Evolutionary conservation across 2,329 filamentous ascomycete species (phyloP), one percentile per base, ranked within the genome.

Genomic region (Neonectria neomacrospora): DNA sequence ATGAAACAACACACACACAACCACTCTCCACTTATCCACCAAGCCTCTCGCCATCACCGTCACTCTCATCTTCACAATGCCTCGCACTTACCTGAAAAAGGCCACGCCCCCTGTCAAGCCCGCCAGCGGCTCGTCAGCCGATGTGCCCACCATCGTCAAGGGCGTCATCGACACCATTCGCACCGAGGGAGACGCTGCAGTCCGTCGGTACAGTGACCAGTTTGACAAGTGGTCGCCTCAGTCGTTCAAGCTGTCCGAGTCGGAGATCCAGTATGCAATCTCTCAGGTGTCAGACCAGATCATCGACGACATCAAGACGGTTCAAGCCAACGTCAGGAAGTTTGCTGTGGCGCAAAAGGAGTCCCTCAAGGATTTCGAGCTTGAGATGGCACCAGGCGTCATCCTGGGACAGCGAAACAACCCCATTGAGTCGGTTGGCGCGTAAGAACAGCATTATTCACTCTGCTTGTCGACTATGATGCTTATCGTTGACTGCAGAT

Each of bases 141-240:
- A 59, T 48, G 59, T 62, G 28, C 54, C 59, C 30, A 62, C 47
- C 54, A 62, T 85, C 44, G 83, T 86, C 12, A 79, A 78, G 42
- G 74, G 72, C 2, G 82, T 86, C 16, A 85, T 86, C 57, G 76
- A 80, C 26, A 77, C 80, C 32, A 82, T 86, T 61, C 77, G 81
- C 0, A 58, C 62, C 4, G 78, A 82, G 22, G 84, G 84, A 3
- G 84, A 87, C 61, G 64, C 69, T 1, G 83, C 84, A 0, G 83
- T 86, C 4, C 76, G 82, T 2, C 69, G 67, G 1, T 86, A 85
- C 70, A 83, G 81, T 1, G 79, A 84, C 56, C 82, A 84, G 64
- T 87, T 86, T 60, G 84, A 86, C 71, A 81, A 82, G 60, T 87
- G 85, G 84, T 78, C 78, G 1, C 84, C 84, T 0, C 37, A 70